These are phyloP conservation scores for Craterostigma plantagineum DNA, from an alignment of 257 asterid genomes.

Conservation along the genomic window DNA sequence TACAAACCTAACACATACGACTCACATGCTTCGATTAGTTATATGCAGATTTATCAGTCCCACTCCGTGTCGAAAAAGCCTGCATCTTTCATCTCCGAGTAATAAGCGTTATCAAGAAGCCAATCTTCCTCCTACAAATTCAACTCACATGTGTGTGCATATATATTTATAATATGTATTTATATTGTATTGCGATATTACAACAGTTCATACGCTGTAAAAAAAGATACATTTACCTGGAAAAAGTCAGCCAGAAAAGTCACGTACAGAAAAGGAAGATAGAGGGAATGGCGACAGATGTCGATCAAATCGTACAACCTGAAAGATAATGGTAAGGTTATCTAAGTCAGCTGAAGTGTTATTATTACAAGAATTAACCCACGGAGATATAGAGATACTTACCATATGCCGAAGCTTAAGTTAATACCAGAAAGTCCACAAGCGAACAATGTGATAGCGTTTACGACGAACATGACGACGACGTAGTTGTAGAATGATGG, in stretches of 20 bases:
- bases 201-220: no score
- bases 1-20: no score
- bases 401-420: conserved; percentile 62
- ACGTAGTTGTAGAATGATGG: conserved; percentile 86
- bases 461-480: conserved; percentile 44
- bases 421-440: conserved; percentile 60
- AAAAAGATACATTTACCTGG: conserved; percentile 20
- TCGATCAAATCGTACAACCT: conserved; percentile 33
- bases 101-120: conserved; percentile 51
- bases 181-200: no score
- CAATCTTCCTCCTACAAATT: conserved; percentile 47
- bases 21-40: conserved; percentile 2
- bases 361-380: not conserved
- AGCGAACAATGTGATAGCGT: conserved; percentile 32
- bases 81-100: conserved; percentile 64
- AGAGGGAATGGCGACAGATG: conserved; percentile 37
- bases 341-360: not conserved
- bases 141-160: not conserved
- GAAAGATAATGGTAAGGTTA: conserved; percentile 8
- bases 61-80: conserved; percentile 53
- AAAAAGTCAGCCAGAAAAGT: conserved; percentile 45
- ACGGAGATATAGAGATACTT: not conserved
- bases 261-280: conserved; percentile 37
- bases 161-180: no score
- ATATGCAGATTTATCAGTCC: no score